phyloP scores from a whole-genome alignment of 83 land plant species.

The Thuja plicata region DNA sequence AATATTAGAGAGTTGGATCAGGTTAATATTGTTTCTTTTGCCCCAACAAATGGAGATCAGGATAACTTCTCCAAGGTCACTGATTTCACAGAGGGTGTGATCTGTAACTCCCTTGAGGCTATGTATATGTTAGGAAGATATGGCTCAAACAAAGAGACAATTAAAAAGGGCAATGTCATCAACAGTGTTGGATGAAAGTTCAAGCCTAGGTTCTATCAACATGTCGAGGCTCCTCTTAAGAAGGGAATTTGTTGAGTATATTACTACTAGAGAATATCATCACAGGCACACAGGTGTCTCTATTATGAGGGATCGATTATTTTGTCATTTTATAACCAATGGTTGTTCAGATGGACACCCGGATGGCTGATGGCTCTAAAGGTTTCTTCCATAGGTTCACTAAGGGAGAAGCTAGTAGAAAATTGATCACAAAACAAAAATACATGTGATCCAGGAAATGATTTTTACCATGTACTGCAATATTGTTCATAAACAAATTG shows the following conservation, averaged over 20 bases:
- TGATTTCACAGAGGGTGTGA: constrained; percentile 70
- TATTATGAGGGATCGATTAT: constrained; percentile 97
- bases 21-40: constrained; percentile 82
- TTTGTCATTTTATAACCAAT: constrained; percentile 89
- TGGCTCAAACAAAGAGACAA: constrained; percentile 89
- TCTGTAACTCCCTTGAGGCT: no score
- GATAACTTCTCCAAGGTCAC: constrained; percentile 85
- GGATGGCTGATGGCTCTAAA: constrained; percentile 99
- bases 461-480: no score
- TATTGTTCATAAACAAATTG: no score
- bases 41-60: constrained; percentile 80
- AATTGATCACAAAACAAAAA: constrained; percentile 91
- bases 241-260: constrained; percentile 94
- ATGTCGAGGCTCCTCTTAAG: constrained; percentile 79
- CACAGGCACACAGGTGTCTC: constrained; percentile 91
- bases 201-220: constrained; percentile 96
- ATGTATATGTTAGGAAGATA: constrained; percentile 22
- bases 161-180: constrained; percentile 66
- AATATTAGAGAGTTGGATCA: constrained; percentile 75
- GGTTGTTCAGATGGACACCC: constrained; percentile 79
- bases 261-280: constrained; percentile 89
- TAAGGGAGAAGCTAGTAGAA: constrained; percentile 93
- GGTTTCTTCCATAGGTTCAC: constrained; percentile 92
- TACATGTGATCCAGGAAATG: constrained; percentile 93
- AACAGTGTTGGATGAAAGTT: constrained; percentile 91